These are phyloP conservation scores for Puccinia polysora DNA, from an alignment of 1,284 basidiomycete species.

Conservation along the genomic window DNA sequence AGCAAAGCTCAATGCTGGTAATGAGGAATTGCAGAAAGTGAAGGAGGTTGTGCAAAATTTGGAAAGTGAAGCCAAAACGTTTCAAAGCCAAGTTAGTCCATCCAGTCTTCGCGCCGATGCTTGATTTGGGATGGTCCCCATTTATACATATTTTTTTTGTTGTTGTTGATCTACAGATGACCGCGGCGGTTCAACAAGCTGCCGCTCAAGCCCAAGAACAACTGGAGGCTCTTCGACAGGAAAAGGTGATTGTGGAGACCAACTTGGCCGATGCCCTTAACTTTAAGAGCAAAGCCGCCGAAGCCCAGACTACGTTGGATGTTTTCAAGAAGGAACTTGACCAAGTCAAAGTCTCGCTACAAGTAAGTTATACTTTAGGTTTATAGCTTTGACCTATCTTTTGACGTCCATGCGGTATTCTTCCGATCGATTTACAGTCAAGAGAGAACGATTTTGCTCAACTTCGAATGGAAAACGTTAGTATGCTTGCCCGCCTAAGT, in stretches of 20 bases:
- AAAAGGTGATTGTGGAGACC: slow-evolving; percentile 17
- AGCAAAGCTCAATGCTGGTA: slow-evolving; percentile 7
- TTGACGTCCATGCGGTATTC: background rate
- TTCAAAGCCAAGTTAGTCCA: slow-evolving; percentile 13
- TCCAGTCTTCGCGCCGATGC: background rate
- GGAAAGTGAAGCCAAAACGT: slow-evolving; percentile 25
- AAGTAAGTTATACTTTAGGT: slow-evolving; percentile 14
- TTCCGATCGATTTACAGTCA: background rate
- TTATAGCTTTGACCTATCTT: background rate
- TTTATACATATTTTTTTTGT: background rate
- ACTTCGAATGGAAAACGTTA: slow-evolving; percentile 14
- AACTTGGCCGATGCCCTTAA: slow-evolving; percentile 16
- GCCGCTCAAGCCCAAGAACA: slow-evolving; percentile 29
- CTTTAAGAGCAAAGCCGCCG: slow-evolving; percentile 5
- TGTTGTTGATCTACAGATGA: background rate
- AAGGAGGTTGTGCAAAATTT: slow-evolving; percentile 17
- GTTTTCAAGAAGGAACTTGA: slow-evolving; percentile 24
- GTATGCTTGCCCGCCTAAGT: background rate
- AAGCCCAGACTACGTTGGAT: slow-evolving; percentile 31
- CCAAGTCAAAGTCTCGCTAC: slow-evolving; percentile 9
- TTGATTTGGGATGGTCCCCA: background rate
- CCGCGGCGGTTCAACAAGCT: slow-evolving; percentile 10
- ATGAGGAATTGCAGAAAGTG: slow-evolving; percentile 22
- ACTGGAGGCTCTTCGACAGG: slow-evolving; percentile 25
- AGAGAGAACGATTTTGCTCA: slow-evolving; percentile 1